phyloP scores from a whole-genome alignment of 768 basidiomycete genomes.

The Lactarius vividus region DNA sequence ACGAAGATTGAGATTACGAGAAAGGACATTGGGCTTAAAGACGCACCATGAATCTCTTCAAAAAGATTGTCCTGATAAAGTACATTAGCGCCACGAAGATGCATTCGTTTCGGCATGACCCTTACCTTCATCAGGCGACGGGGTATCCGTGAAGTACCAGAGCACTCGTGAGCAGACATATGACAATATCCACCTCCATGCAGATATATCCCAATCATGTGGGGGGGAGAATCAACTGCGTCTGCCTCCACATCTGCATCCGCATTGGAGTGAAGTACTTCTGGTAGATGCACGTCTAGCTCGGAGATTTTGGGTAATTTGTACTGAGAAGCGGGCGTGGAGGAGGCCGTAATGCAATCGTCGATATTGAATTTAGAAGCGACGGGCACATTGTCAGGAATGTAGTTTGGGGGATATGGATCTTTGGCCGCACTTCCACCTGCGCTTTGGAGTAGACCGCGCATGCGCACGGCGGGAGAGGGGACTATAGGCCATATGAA shows the following conservation, averaged over 20 bases:
- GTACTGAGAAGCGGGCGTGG: conserved; percentile 10
- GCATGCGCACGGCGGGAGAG: conserved; percentile 27
- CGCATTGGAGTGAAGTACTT: conserved; percentile 6
- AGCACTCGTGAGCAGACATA: conserved; percentile 53
- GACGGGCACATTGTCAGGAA: neutral
- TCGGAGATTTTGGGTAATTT: neutral
- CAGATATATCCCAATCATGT: conserved; percentile 47
- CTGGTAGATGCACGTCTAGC: conserved; percentile 6
- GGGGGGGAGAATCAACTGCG: conserved; percentile 32
- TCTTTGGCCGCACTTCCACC: neutral
- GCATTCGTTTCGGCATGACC: neutral
- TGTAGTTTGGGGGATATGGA: neutral
- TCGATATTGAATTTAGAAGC: neutral
- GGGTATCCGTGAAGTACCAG: conserved; percentile 49
- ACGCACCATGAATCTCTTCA: conserved; percentile 36
- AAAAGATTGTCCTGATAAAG: conserved; percentile 33
- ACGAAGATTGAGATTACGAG: neutral
- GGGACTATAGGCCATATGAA: conserved; percentile 47
- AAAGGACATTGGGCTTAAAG: neutral
- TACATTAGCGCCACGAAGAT: neutral
- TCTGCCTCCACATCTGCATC: conserved; percentile 31
- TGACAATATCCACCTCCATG: conserved; percentile 58
- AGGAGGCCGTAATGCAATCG: neutral
- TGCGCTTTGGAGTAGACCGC: neutral
- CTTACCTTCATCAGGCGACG: conserved; percentile 44